Evolutionary conservation across 495 filamentous ascomycete genomes (phyloP), one percentile per base, ranked within the genome.

Genomic region (Penicillium fimorum): DNA sequence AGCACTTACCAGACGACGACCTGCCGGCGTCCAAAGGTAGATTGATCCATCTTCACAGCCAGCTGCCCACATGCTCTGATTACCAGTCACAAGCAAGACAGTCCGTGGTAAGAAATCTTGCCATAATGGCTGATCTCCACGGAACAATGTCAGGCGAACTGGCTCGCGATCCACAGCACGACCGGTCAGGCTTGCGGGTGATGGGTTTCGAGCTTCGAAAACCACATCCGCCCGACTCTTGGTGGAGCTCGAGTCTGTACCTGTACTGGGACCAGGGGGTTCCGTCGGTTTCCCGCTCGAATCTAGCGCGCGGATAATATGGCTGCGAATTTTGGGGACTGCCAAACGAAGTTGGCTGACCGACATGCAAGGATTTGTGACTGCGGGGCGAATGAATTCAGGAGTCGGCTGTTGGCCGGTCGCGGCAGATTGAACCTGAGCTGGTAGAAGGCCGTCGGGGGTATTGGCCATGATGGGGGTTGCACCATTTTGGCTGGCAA

Each of bases 11-110:
- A 96, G 76, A 37, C 94, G 82, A 52, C 95, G 83, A 5, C 94
- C 94, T n/a, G 92, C 92, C 3, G 94, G 93, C 1, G 92, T 93
- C 92, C 93, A 99, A 29, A 90, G 82, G 67, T 96, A 89, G 12
- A 99, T 60, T n/a, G 86, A 90, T 15, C 91, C 95, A 66, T 97
- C 94, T 70, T 99, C 94, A 58, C 91, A 96, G 15, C 87, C 91
- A 11, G 86, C 92, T 10, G 88, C 87, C 91, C 94, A 97, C 72
- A 97, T 92, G 56, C 85, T 83, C 55, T 86, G 83, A 66, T 92
- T 97, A 0, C 94, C 94, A 0, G 94, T 94, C 7, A 91, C 85
- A 5, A 96, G 83, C 11, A 97, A 79, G 12, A 93, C 88, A 29
- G 87, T 83, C 38, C 84, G 82, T 0, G 92, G 92, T 17, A 99